A percentile compares a stretch with the other conserved stretches of the same genome.
phyloP scores from a whole-genome alignment of 1,284 basidiomycete species.

The Hemileia vastatrix region DNA sequence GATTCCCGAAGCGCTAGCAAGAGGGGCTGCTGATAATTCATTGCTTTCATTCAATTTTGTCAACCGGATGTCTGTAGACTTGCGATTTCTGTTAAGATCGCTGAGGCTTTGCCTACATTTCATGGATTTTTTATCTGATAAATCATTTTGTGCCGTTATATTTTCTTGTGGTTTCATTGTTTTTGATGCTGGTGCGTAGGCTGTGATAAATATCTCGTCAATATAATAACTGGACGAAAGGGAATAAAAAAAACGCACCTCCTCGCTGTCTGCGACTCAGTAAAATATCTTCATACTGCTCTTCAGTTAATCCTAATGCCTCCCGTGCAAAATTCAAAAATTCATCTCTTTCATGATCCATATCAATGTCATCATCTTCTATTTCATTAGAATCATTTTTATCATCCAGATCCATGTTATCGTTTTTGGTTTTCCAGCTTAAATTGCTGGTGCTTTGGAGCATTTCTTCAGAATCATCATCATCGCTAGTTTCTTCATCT shows the following conservation, averaged over 20 bases:
- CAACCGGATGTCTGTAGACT: background rate
- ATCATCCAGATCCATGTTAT: constrained; percentile 52
- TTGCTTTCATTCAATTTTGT: background rate
- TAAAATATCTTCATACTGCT: constrained; percentile 72
- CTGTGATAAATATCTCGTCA: background rate
- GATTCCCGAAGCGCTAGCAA: background rate
- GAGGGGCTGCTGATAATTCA: background rate
- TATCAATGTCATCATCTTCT: constrained; percentile 60
- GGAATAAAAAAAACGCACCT: constrained; percentile 50
- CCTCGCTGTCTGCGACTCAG: constrained; percentile 62
- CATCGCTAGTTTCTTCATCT: constrained; percentile 19
- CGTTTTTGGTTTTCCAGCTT: constrained; percentile 59
- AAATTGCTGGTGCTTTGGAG: constrained; percentile 22
- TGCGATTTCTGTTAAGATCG: too few relatives aligned
- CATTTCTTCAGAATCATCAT: constrained; percentile 25
- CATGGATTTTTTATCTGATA: background rate
- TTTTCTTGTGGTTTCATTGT: background rate
- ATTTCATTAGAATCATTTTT: constrained; percentile 8
- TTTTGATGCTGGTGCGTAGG: constrained; percentile 3
- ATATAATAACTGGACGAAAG: background rate
- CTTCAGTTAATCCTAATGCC: constrained; percentile 70
- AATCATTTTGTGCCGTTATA: background rate
- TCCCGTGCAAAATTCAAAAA: constrained; percentile 86
- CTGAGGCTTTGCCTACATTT: background rate
- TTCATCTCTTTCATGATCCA: constrained; percentile 79